Percentiles rank a stretch among this genome's conserved stretches.
phyloP scores from a whole-genome alignment of 83 land plant genomes.

The Thuja plicata region DNA sequence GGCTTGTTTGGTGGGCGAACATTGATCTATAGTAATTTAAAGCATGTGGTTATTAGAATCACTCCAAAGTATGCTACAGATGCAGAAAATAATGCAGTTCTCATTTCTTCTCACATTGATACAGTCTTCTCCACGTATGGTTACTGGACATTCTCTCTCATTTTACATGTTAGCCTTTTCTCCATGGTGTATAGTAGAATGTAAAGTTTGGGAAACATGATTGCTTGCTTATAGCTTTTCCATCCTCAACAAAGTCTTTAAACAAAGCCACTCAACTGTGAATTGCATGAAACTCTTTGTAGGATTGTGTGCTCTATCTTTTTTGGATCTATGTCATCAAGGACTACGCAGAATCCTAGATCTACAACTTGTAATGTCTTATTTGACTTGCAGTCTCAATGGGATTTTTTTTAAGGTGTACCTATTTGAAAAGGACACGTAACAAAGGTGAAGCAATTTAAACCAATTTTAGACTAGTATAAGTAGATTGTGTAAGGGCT shows the following conservation, averaged over 20 bases:
- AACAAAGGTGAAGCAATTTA: neutral
- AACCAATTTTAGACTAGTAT: neutral
- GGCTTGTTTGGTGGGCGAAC: constrained; percentile 85
- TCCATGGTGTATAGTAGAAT: neutral
- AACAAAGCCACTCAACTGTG: neutral
- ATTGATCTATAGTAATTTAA: constrained; percentile 71
- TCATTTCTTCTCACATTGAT: constrained; percentile 96
- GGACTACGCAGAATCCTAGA: neutral
- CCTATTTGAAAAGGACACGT: no score
- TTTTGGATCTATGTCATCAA: neutral
- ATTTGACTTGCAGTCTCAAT: neutral
- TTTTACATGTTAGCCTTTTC: neutral
- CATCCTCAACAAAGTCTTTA: neutral
- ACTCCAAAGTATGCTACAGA: constrained; percentile 61
- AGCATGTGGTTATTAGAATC: constrained; percentile 79
- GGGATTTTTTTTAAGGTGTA: neutral
- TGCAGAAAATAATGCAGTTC: constrained; percentile 79
- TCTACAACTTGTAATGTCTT: neutral
- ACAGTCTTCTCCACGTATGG: constrained; percentile 89
- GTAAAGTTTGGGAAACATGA: neutral
- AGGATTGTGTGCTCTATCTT: neutral
- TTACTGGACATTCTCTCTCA: constrained; percentile 12
- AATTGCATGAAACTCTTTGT: neutral
- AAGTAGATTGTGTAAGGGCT: neutral
- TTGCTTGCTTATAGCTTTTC: neutral